Evolutionary conservation across 129 eudicot genomes (phyloP).

Genomic region (Helianthus tuberosus): DNA sequence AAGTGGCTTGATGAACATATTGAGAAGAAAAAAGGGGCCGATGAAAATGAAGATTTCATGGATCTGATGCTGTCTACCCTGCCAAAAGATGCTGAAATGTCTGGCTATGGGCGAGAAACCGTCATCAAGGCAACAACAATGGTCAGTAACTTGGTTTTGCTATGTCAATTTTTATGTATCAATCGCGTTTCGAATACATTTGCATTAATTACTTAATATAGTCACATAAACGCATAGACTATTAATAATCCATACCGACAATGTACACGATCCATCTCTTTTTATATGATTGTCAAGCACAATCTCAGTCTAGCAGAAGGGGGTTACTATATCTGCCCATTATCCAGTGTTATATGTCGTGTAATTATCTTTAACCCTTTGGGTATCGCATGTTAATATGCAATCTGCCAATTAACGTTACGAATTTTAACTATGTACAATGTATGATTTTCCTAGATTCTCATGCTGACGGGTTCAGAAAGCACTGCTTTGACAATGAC

Average conservation of each 20-base stretch:
- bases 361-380: too few species aligned
- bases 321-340: too few species aligned
- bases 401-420: too few species aligned
- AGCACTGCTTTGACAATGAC: constrained; percentile 51
- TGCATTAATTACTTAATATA: background rate
- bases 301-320: too few species aligned
- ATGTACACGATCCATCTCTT: too few species aligned
- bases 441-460: constrained; percentile 32
- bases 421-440: background rate
- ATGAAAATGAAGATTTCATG: constrained; percentile 41
- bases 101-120: constrained; percentile 30
- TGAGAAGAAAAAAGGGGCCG: constrained; percentile 8
- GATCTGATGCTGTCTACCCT: constrained; percentile 46
- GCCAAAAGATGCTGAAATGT: constrained; percentile 23
- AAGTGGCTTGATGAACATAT: constrained; percentile 51
- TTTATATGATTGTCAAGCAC: too few species aligned
- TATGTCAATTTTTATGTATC: too few species aligned
- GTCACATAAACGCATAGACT: too few species aligned
- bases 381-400: too few species aligned
- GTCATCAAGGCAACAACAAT: constrained; percentile 55
- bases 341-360: too few species aligned
- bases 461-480: constrained; percentile 56
- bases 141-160: constrained; percentile 24
- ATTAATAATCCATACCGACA: too few species aligned
- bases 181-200: background rate